These are phyloP conservation scores for Wallacemonas collosoma DNA, from an alignment of 208 protist genomes.

Conservation along the genomic window DNA sequence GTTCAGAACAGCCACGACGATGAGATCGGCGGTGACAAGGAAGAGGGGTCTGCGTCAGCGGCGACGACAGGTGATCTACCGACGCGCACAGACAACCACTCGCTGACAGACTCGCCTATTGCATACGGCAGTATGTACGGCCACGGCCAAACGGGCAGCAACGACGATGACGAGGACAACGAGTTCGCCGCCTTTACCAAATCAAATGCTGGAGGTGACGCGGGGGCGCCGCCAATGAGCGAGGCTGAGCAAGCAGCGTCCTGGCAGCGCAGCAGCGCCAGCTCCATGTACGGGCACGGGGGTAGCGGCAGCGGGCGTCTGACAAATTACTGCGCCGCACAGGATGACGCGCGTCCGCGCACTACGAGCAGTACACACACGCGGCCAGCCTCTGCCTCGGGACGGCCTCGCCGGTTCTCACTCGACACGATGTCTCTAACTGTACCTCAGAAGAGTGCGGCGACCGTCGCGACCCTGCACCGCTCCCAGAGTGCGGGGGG, in stretches of 20 bases:
- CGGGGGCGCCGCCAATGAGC: background rate
- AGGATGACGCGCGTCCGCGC: background rate
- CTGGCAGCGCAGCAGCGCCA: slow-evolving; percentile 13
- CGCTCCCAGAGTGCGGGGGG: background rate
- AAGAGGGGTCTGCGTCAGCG: background rate
- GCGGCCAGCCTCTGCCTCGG: background rate
- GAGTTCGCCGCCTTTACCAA: background rate
- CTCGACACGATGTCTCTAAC: slow-evolving; percentile 16
- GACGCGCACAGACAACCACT: background rate
- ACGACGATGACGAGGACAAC: slow-evolving; percentile 17
- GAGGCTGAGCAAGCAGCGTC: background rate
- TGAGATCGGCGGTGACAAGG: background rate
- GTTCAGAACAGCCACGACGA: background rate
- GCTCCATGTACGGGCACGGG: slow-evolving; percentile 16
- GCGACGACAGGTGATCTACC: slow-evolving; percentile 1
- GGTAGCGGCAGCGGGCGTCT: slow-evolving; percentile 9
- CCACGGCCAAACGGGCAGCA: background rate
- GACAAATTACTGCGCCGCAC: background rate
- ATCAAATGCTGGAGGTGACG: background rate
- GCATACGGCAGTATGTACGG: slow-evolving; percentile 16
- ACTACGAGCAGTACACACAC: background rate
- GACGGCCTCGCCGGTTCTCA: slow-evolving; percentile 6
- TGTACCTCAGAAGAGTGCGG: slow-evolving; percentile 15
- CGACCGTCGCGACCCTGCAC: slow-evolving; percentile 19
- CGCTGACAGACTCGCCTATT: background rate